Base-by-base conservation (phyloP, 768 basidiomycete genomes). In the Hebeloma cylindrosporum region DNA sequence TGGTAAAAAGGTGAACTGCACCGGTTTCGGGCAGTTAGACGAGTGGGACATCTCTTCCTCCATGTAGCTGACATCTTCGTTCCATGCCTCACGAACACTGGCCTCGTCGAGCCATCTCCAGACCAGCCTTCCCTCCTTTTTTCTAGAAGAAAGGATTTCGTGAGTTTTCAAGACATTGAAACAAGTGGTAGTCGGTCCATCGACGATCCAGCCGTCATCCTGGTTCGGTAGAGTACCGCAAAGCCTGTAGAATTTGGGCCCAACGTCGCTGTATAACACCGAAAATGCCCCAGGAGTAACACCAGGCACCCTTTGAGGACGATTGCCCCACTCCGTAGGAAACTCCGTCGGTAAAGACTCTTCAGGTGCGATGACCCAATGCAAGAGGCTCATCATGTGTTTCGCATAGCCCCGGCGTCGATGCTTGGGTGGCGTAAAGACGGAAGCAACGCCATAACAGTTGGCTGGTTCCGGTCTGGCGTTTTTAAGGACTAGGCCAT, bases 331-430 rank as follows among this genome's bases (percentile, higher is more conserved):
- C 32, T 57, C 54, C 14, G 40, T 47, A 1, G 61, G 61, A 32
- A 63, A 64, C 4, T 48, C 39, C 4, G 52, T 43, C 13, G 59
- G 27, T 13, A 50, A 50, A 3, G 52, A 42, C 18, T 45, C n/a
- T n/a, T n/a, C 40, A n/a, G 54, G 50, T 13, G 56, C 62, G 17
- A 66, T 46, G 2, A 64, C 55, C 65, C 65, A 66, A 54, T 85
- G 82, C 26, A 85, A 43, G 17, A 85, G 69, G 10, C 73, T 67
- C 81, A 84, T 81, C 81, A 83, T 81, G 48, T 80, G 78, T 8
- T 60, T 57, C 7, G 76, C 81, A 48, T 82, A 84, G 14, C 83
- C 82, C 40, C 74, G 74, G 8, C 71, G 63, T 41, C 80, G 72
- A 14, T 79, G 68, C 22, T 53, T 43, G 0, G 67, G 57, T 11